Base-by-base conservation (phyloP, 1,139 yeast species). In the Saccharomyces hybrid region DNA sequence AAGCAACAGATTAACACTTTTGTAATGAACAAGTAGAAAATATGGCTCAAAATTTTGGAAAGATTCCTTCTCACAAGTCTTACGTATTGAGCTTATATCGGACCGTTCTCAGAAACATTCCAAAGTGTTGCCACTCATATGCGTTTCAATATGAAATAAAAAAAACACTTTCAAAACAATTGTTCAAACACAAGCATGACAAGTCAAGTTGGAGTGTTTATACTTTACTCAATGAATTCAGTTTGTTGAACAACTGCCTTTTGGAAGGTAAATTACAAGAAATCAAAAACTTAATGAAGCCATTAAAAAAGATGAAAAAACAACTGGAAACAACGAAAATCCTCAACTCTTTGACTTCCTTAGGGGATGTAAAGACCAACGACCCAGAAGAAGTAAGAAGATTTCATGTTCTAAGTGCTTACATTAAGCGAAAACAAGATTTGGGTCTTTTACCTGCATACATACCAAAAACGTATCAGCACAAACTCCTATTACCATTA, bases 191-290 rank as follows among this genome's bases (percentile, higher is more conserved):
- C 48, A 60, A 55, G 28, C 47, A 51, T 31, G 61, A 64, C 49
- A 60, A 58, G 47, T 65, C 70, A 2, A 60, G 67, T 50, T 66
- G 68, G 68, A 53, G 54, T 14, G 63, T 64, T 1, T 56, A 55
- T 42, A 49, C 48, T 2, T 50, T 56, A 8, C 41, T 67, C 32
- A 29, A 55, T 8, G 52, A 59, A 27, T 41, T 66, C 44, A 51
- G 48, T 8, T 20, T 38, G 23, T 48, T 63, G n/a, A 63, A 61
- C 49, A 20, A 46, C 8, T 31, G 25, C 13, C 44, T 64, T 20
- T 28, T 51, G 27, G 48, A 51, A 6, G 48, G 53, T 14, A 52
- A 57, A 16, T 32, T 54, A 2, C 31, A 52, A 27, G 44, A 56
- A 14, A 56, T 55, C 11, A 53, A 57, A 56, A 27, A 49, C 7